Percentiles rank a stretch among this genome's conserved stretches.
Evolutionary conservation across 202 grass and related monocot genomes (phyloP).

Genomic region (Brachypodium distachyon): DNA sequence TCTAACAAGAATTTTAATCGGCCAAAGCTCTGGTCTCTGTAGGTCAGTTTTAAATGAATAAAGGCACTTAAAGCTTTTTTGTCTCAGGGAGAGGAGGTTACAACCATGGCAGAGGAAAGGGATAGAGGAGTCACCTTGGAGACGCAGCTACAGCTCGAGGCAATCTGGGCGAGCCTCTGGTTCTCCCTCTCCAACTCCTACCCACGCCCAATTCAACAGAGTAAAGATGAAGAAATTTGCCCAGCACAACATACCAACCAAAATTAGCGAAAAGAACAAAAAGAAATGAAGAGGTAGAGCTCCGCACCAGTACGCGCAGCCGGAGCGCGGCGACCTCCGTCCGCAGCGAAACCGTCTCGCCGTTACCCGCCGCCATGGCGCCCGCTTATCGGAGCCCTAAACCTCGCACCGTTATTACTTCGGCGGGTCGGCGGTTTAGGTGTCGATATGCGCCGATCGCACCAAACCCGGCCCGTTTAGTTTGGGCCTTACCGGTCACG

Average conservation of each 20-base stretch:
- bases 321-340: constrained; percentile 21
- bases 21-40: background rate
- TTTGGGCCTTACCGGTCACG: background rate
- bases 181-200: constrained; percentile 87
- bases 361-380: constrained; percentile 20
- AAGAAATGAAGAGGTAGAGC: background rate
- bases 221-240: background rate
- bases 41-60: constrained; percentile 1
- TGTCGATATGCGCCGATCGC: background rate
- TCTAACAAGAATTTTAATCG: background rate
- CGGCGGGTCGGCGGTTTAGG: background rate
- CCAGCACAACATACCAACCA: background rate
- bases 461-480: background rate
- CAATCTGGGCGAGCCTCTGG: constrained; percentile 28
- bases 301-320: constrained; percentile 24
- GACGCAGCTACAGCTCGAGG: constrained; percentile 47
- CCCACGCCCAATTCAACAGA: background rate
- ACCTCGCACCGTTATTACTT: background rate
- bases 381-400: constrained; percentile 31
- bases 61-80: background rate
- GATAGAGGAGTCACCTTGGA: constrained; percentile 37
- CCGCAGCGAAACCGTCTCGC: background rate
- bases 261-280: background rate
- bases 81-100: background rate
- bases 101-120: background rate